Conservation (phyloP, 2,329 filamentous ascomycete species). For the Fusarium devonianum region DNA sequence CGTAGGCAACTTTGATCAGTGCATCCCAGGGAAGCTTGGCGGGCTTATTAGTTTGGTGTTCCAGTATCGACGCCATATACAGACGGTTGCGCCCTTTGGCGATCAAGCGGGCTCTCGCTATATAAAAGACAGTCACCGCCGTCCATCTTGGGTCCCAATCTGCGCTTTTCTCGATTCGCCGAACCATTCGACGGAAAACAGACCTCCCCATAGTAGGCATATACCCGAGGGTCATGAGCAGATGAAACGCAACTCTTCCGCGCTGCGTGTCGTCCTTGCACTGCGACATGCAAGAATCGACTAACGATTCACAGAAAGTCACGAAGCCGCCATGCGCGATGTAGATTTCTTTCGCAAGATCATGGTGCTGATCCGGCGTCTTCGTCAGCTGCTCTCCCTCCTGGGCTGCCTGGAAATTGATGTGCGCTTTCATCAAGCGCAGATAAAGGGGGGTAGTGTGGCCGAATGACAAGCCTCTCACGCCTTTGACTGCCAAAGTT, state of each 20-base stretch:
- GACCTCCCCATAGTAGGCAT: background rate
- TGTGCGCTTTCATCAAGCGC: conserved; percentile 9
- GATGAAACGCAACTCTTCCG: conserved; percentile 14
- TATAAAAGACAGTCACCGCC: conserved; percentile 4
- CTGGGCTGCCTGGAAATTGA: conserved; percentile 11
- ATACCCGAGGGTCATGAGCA: conserved; percentile 20
- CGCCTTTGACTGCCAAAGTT: background rate
- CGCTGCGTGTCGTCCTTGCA: conserved; percentile 1
- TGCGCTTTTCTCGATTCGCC: background rate
- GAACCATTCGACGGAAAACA: conserved; percentile 4
- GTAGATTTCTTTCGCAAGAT: background rate
- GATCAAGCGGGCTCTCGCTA: conserved; percentile 19
- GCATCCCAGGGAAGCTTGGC: background rate
- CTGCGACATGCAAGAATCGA: conserved; percentile 6
- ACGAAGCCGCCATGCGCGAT: background rate
- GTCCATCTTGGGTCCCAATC: conserved; percentile 8
- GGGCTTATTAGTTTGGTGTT: background rate
- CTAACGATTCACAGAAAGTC: background rate
- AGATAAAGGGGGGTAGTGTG: background rate
- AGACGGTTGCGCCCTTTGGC: background rate
- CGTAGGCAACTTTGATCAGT: background rate
- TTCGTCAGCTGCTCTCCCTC: background rate
- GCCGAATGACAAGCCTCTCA: background rate
- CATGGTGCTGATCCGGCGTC: background rate
- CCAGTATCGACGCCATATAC: background rate